Base-by-base conservation (phyloP, 2,329 filamentous ascomycete species). In the Trichoderma cornu-damae region DNA sequence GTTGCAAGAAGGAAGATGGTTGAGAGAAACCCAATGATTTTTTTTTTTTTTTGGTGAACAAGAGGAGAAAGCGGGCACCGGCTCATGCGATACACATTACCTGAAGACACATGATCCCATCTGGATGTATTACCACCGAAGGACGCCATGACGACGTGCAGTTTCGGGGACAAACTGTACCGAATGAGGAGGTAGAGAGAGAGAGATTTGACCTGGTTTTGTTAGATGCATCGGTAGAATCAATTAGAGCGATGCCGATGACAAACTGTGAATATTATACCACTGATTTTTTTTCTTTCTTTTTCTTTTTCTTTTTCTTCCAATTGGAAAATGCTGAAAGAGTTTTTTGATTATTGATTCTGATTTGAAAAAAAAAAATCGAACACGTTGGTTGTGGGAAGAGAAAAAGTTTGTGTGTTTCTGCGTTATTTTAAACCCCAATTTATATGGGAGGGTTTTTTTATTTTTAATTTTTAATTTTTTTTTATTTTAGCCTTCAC, bases 11-110 rank as follows among this genome's bases (percentile, higher is more conserved):
- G 50, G 16, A 26, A 44, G 3, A 35, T n/a, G n/a, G n/a, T n/a
- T n/a, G 30, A 46, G 1, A 6, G 5, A 22, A 11, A 46, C 32
- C 20, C 11, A 8, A 11, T 3, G n/a, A 8, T 20, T 22, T 28
- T 16, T 34, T 14, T 22, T 14, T 22, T 32, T 20, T 52, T 11
- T 38, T 38, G 18, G 22, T 37, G n/a, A 47, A 55, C 9, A 35
- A 6, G 20, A 44, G 50, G 50, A 58, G 47, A 35, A 59, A 66
- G 63, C 58, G 67, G 72, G 76, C 83, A 86, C 83, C 83, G 83
- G 83, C 81, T 80, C 83, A 86, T 81, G 81, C 81, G 75, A 76
- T 67, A 72, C 68, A 72, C 68, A 70, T 74, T 76, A 76, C 73
- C 72, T 75, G 68, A 72, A 65, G 63, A 63, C 59, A 61, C 56